Evolutionary conservation across 192 early-diverging fungal species (phyloP).

Genomic region (Mortierella alpina): DNA sequence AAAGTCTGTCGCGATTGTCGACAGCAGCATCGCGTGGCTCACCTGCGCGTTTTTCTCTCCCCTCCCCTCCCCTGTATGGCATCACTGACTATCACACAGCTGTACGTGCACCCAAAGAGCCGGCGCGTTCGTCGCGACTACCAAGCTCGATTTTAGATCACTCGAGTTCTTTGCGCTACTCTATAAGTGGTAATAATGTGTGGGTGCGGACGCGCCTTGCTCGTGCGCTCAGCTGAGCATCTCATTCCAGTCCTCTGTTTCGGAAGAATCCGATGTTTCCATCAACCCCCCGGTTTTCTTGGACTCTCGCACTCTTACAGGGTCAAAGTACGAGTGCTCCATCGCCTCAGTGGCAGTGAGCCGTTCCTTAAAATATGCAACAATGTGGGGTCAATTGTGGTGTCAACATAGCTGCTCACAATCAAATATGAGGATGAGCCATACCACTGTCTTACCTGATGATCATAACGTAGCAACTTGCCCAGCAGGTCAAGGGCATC

Average conservation of each 20-base stretch:
- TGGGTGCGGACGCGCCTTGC: too few relatives aligned
- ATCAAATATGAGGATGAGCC: background rate
- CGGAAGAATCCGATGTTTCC: conserved; percentile 26
- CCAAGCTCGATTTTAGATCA: too few relatives aligned
- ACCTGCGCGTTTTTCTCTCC: too few relatives aligned
- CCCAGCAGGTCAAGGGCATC: conserved; percentile 93
- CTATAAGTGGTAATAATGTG: background rate
- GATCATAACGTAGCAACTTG: conserved; percentile 82
- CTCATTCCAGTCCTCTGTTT: conserved; percentile 35
- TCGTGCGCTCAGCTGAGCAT: conserved; percentile 1
- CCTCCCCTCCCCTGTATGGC: too few relatives aligned
- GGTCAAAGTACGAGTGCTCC: conserved; percentile 82
- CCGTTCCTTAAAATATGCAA: conserved; percentile 63
- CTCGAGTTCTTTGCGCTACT: background rate
- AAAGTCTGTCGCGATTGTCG: too few relatives aligned
- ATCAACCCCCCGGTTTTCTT: background rate
- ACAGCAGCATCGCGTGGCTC: too few relatives aligned
- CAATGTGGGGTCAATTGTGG: background rate
- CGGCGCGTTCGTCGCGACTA: too few relatives aligned
- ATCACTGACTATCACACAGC: too few relatives aligned
- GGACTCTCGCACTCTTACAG: conserved; percentile 3
- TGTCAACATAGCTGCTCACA: background rate
- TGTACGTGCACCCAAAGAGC: too few relatives aligned
- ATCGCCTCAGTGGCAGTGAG: conserved; percentile 90
- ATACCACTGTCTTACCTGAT: conserved; percentile 14